A percentile compares a stretch with the other conserved stretches of the same genome.
Conservation (phyloP, 2,329 filamentous ascomycete genomes). For the Cylindrodendrum hubeiense region DNA sequence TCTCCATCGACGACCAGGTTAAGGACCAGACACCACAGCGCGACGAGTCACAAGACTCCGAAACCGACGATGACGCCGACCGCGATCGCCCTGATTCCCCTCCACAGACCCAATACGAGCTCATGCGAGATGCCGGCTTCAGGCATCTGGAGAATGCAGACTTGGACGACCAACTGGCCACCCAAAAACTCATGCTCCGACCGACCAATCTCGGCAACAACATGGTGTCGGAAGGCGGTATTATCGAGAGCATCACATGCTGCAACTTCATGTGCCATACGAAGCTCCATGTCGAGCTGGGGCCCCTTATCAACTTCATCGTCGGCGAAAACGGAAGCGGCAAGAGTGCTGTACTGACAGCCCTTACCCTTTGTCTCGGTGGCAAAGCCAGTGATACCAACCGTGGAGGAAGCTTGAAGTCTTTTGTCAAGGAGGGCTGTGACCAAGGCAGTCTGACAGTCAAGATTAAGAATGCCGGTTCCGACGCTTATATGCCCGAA, state of each 20-base stretch:
- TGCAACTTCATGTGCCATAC: conserved; percentile 98
- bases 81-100: conserved; percentile 49
- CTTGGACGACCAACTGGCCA: conserved; percentile 72
- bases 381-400: conserved; percentile 95
- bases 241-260: conserved; percentile 88
- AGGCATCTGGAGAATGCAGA: conserved; percentile 68
- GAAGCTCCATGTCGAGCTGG: conserved; percentile 84
- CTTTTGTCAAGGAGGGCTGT: conserved; percentile 89
- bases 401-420: conserved; percentile 88
- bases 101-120: conserved; percentile 71
- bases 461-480: conserved; percentile 90
- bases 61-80: conserved; percentile 49
- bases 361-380: conserved; percentile 92
- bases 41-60: conserved; percentile 43
- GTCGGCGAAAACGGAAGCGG: conserved; percentile 98
- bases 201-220: conserved; percentile 72
- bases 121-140: conserved; percentile 70
- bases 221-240: conserved; percentile 82
- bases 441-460: conserved; percentile 83
- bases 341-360: conserved; percentile 95
- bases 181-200: conserved; percentile 70
- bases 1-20: conserved; percentile 43
- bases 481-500: conserved; percentile 85
- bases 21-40: conserved; percentile 29
- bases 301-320: conserved; percentile 97